These are phyloP conservation scores for Lecanosticta acicola DNA, from an alignment of 2,329 filamentous ascomycete species.

Conservation along the genomic window DNA sequence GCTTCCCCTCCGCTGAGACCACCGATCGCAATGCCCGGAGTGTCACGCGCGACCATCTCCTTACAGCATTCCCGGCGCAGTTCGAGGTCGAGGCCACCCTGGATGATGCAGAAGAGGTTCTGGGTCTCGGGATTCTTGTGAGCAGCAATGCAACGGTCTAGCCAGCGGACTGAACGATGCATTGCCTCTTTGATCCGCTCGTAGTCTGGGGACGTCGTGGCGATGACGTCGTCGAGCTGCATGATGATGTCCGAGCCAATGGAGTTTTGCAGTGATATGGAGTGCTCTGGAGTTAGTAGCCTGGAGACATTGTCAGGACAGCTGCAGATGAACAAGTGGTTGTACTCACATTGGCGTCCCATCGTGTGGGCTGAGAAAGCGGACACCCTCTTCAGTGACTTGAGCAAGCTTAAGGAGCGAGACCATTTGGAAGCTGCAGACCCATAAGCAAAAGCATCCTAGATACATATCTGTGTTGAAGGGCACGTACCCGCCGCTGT, in stretches of 20 bases:
- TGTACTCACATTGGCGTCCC: constrained; percentile 70
- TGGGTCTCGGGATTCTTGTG: constrained; percentile 78
- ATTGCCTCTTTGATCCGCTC: constrained; percentile 89
- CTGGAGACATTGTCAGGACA: constrained; percentile 31
- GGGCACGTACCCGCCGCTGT: constrained; percentile 20
- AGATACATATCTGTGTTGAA: not conserved
- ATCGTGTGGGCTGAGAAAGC: constrained; percentile 94
- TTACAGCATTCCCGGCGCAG: constrained; percentile 76
- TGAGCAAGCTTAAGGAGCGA: constrained; percentile 87
- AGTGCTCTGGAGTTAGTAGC: constrained; percentile 94
- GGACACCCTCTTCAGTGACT: constrained; percentile 91
- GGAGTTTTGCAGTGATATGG: constrained; percentile 89
- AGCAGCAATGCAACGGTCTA: constrained; percentile 87
- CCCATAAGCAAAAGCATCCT: constrained; percentile 3
- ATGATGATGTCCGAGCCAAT: constrained; percentile 99
- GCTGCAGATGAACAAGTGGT: not conserved
- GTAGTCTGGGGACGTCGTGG: constrained; percentile 86
- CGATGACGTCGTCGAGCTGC: constrained; percentile 97
- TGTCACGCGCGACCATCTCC: constrained; percentile 84
- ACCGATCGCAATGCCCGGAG: constrained; percentile 93
- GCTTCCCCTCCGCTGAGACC: constrained; percentile 92
- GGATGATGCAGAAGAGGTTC: constrained; percentile 98
- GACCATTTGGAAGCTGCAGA: constrained; percentile 95
- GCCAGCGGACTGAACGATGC: constrained; percentile 89
- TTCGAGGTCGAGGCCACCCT: constrained; percentile 84